These are phyloP conservation scores for Peziza echinospora DNA, from an alignment of 495 filamentous ascomycete genomes.

Conservation along the genomic window DNA sequence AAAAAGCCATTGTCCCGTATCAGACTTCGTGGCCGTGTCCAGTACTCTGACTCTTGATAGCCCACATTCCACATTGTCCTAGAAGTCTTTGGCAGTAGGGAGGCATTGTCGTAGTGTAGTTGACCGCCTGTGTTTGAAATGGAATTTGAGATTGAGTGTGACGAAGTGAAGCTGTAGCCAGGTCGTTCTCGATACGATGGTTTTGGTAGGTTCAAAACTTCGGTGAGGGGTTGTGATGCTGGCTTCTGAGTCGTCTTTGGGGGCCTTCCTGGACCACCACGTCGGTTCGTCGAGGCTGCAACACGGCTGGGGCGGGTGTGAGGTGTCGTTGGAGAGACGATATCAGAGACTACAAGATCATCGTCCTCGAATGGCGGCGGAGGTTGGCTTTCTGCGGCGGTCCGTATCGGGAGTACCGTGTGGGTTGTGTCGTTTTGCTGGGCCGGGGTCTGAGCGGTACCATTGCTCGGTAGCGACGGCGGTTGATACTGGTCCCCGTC, in stretches of 20 bases:
- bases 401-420: neutral
- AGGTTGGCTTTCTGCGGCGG: neutral
- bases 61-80: conserved; percentile 36
- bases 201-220: conserved; percentile 36
- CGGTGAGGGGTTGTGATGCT: conserved; percentile 6
- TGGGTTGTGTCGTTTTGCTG: neutral
- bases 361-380: neutral
- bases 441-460: neutral
- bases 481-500: conserved; percentile 30
- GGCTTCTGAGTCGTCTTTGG: neutral
- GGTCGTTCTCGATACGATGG: conserved; percentile 30
- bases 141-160: neutral
- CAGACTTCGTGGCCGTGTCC: conserved; percentile 52
- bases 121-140: neutral
- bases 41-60: conserved; percentile 84
- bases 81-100: too few relatives aligned
- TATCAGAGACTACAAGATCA: neutral
- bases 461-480: neutral
- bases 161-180: neutral
- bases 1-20: conserved; percentile 47
- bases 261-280: neutral
- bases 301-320: neutral
- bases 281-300: neutral
- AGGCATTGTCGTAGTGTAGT: too few relatives aligned
- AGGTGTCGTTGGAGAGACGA: neutral